Evolutionary conservation across 1,284 basidiomycete genomes (phyloP), one percentile per base, ranked within the genome.

Genomic region (Cutaneotrichosporon spelunceum): DNA sequence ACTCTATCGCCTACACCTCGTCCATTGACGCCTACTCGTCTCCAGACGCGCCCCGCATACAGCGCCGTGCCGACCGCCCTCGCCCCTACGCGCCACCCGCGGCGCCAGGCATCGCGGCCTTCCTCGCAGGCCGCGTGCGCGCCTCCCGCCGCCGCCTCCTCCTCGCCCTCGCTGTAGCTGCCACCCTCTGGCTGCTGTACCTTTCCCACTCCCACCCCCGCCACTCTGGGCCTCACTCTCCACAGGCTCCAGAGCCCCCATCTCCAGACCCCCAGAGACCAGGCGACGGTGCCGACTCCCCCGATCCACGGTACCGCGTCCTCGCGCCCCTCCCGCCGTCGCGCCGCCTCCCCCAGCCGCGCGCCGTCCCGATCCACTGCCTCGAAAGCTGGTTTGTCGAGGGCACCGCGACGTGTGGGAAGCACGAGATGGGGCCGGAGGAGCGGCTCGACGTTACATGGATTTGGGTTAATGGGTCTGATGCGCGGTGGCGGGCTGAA

Each of bases 381-480:
- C 49, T 78, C 16, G 75, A 77, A 52, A 66, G 68, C 24, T 79
- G 77, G 76, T 74, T 77, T 53, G 57, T 64, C 10, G 63, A 73
- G 23, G 77, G 77, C 27, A 72, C 75, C 57, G 71, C 70, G 13
- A 26, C 63, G 8, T 79, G 76, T 52, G 66, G 66, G 4, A 48
- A 57, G 29, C 56, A 45, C 4, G 72, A 76, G 24, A 56, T 78
- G 19, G 76, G 74, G 1, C 62, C 67, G 21, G 77, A 78, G 60
- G 74, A 75, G 34, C 67, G 59, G 27, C 63, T 78, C 21, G 77
- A 79, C 54, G 73, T 70, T 2, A 75, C 70, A 0, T 79, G 73
- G 73, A 60, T 75, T 0, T 78, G 77, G 77, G 76, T 78, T 21
- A 79, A 79, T 53, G 77, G 77, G 0, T 69, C 69, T 1, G 77